Evolutionary conservation across 192 early-diverging fungal species (phyloP), one percentile per base, ranked within the genome.

Genomic region (Pilobolus umbonatus): DNA sequence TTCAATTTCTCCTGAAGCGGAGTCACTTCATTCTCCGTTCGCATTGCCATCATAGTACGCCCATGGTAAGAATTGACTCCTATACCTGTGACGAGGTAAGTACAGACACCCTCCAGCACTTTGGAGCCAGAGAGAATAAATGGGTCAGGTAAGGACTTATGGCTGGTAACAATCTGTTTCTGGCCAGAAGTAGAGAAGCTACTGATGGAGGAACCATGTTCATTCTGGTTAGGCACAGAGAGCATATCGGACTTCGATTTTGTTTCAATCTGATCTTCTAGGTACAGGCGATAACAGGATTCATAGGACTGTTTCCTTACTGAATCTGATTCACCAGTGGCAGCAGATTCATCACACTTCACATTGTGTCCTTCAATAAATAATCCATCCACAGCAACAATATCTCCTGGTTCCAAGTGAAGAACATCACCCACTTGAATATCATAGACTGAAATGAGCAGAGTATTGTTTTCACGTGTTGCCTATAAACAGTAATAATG

Each of bases 91-190:
- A 93, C 80, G 26, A 96, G 71, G 71, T 94, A 94, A 22, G 74
- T 70, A 5, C 94, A 94, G 5, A 91, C 84, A 44, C 95, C 97
- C 54, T 93, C 92, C 11, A 90, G 67, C 0, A 98, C 85, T 55
- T 93, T 94, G 61, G 89, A 91, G 24, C 97, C 97, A 43, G 91
- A 94, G 12, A 99, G 80, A 30, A 99, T 73, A 65, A 97, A 98
- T 5, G 93, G 93, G 52, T 83, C 81, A n/a, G 68, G 59, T 26
- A 31, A 62, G 45, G 64, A 59, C 26, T 65, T 57, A 31, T 71
- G 64, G 58, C 50, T 61, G 32, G 60, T 55, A 25, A 11, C 48
- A 19, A 19, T 67, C 51, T 48, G 44, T 55, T 26, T 62, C 68
- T 21, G 51, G 61, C 36, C 31, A 15, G 38, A 22, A 38, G 34